Evolutionary conservation across 2,329 filamentous ascomycete species (phyloP), one percentile per base, ranked within the genome.

Genomic region (Pyrenochaeta sp.): DNA sequence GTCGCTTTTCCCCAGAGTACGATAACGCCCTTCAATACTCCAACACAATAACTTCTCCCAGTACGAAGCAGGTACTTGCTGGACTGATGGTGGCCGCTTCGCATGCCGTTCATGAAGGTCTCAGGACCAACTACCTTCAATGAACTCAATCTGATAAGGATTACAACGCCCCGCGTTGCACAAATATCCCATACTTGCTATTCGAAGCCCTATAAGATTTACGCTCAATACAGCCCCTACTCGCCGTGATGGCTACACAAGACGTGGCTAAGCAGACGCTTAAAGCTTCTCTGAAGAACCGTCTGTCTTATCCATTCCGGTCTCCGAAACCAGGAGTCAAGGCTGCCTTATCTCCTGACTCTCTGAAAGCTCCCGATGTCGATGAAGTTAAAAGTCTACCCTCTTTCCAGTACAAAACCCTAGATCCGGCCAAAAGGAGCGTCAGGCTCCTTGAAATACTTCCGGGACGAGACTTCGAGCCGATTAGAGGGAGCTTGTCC

Each of bases 371-470:
- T 15, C 15, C 56, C 10, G 10, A 24, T 12, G 24, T 36, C 27
- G 43, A 52, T n/a, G 15, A 36, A 43, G 8, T 39, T 46, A 45
- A 22, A 32, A 5, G 32, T 0, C 25, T 56, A 15, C 49, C 56
- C 1, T 13, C 32, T 8, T 28, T 62, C 4, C 51, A 62, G 19
- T 61, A 62, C 48, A 45, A 28, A 19, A 19, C 51, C 37, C 37
- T 62, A 19, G 60, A 57, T 28, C 25, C 57, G 27, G 39, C 19
- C 1, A 53, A 45, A 25, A 62, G 60, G 43, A 50, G 30, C 3
- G 40, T 62, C 9, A 55, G 60, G 47, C 53, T 62, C n/a, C 5
- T 62, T 9, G 48, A 60, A 6, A 51, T 62, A 13, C 19, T 53
- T 3, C 57, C 46, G 7, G 60, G 47, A 12, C 54, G 49, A 15